Evolutionary conservation across 805 yeast species (phyloP), one percentile per base, ranked within the genome.

Genomic region (Ogataea pignaliae): DNA sequence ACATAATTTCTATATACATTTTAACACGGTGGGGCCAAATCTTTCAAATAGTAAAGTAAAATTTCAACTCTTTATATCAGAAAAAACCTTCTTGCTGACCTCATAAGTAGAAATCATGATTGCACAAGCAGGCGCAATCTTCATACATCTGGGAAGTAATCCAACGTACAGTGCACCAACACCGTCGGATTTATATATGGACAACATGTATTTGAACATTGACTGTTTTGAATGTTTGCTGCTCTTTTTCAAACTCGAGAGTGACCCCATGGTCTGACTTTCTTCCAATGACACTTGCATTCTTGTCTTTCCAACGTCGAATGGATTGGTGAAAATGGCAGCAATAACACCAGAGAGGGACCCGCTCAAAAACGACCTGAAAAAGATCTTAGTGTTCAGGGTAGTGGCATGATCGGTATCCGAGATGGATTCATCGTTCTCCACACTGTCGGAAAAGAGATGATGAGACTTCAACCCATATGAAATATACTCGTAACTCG

Each of bases 21-120:
- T 5, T 12, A n/a, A 30, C 33, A 30, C 6, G 9, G 33, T 10
- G 12, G 10, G 10, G 31, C 11, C 12, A 29, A 29, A 29, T 12
- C 10, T 29, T 10, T 29, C 31, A 10, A 29, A 29, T 29, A 9
- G 33, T 10, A 30, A 30, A 30, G 13, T 4, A 13, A 9, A 30
- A 30, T 30, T 9, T 30, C 33, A 30, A n/a, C 13, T 30, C 33
- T 30, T 30, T n/a, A 54, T 43, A 37, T 53, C 57, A 14, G 57
- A 46, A 47, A 77, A 76, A 32, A 81, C 59, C 44, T 78, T 78
- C 64, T 93, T 93, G 26, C 95, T 85, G 36, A 90, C 70, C 62
- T 93, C 99, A 61, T 93, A 93, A 34, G 93, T 84, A 11, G 97
- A 88, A 37, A 93, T 89, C 99, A 93, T 93, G 33, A 93, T 91